A percentile compares a stretch with the other conserved stretches of the same genome.
Conservation (phyloP, 495 filamentous ascomycete genomes). For the Xylaria curta region DNA sequence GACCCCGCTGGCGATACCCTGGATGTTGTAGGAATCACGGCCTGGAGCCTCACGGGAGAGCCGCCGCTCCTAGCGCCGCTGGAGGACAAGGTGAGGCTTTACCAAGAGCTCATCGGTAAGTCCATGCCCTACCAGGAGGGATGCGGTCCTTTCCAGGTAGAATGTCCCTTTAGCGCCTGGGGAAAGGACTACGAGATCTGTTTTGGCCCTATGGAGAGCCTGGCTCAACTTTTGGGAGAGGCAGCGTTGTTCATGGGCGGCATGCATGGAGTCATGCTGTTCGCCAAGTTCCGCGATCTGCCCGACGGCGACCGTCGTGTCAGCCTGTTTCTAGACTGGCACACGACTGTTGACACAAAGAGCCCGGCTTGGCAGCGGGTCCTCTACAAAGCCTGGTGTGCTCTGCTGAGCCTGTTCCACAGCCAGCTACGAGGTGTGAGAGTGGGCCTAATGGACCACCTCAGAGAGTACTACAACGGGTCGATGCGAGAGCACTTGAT, state of each 20-base stretch:
- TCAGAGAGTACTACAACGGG: background rate
- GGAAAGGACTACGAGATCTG: background rate
- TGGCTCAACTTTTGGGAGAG: background rate
- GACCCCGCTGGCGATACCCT: background rate
- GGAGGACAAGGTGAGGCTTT: background rate
- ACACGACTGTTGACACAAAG: background rate
- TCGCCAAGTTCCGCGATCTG: background rate
- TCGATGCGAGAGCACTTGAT: background rate
- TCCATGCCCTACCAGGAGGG: background rate
- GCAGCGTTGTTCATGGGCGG: background rate
- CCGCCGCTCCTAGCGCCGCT: background rate
- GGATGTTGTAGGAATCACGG: background rate
- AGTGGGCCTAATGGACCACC: background rate
- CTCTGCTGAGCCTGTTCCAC: background rate
- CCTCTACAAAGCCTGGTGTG: conserved; percentile 7
- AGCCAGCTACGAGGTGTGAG: background rate
- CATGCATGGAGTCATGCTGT: background rate
- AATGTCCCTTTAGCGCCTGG: background rate
- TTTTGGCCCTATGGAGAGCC: background rate
- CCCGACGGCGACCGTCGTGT: background rate
- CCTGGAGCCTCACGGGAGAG: background rate
- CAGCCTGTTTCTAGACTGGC: conserved; percentile 5
- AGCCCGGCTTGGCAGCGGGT: background rate
- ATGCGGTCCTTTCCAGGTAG: background rate
- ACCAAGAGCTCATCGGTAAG: background rate